These are phyloP conservation scores for Blepharisma stoltei DNA, from an alignment of 73 alveolate species.

Conservation along the genomic window DNA sequence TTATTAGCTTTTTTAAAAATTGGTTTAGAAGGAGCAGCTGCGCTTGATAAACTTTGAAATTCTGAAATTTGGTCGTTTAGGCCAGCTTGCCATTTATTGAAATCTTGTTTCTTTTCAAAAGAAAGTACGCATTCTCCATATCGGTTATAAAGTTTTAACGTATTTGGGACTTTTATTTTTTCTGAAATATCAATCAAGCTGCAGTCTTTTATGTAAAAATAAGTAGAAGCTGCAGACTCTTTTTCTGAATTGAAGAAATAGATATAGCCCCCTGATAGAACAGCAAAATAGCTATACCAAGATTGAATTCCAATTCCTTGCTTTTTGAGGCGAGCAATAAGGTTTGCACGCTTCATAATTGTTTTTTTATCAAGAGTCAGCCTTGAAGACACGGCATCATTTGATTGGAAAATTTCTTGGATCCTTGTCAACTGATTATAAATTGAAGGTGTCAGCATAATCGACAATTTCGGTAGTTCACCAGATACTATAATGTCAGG, in stretches of 20 bases:
- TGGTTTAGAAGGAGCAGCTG: background rate
- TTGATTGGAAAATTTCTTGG: background rate
- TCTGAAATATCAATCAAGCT: background rate
- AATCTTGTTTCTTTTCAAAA: background rate
- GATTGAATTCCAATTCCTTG: background rate
- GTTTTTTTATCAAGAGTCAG: background rate
- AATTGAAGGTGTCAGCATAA: background rate
- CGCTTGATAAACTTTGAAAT: background rate
- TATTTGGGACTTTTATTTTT: background rate
- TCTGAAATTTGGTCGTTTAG: slow-evolving; percentile 14
- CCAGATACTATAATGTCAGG: slow-evolving; percentile 12
- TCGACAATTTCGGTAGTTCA: background rate
- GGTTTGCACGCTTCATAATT: background rate
- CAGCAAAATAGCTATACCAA: slow-evolving; percentile 22
- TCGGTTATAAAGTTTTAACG: background rate
- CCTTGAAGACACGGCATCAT: background rate
- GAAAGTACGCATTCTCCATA: slow-evolving; percentile 17
- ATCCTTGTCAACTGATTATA: background rate
- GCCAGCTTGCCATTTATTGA: background rate
- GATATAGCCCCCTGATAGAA: slow-evolving; percentile 27
- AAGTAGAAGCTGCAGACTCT: background rate
- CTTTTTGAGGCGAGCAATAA: background rate
- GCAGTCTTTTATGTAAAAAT: slow-evolving; percentile 32
- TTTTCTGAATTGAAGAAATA: slow-evolving; percentile 22
- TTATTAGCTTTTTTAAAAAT: background rate